Evolutionary conservation across 2,329 filamentous ascomycete genomes (phyloP).

Genomic region (Hymenoscyphus repandus): DNA sequence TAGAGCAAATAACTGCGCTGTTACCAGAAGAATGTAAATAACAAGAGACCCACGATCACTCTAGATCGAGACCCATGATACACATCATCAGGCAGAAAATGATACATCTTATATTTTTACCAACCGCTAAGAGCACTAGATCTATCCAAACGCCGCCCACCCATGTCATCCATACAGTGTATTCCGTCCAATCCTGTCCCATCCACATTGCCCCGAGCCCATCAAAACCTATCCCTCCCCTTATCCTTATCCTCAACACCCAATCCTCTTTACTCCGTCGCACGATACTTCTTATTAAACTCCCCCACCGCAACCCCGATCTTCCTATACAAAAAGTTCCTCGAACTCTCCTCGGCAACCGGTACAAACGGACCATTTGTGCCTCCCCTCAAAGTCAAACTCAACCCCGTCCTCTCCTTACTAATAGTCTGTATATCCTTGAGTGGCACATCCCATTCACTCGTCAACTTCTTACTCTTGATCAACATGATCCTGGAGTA

Average conservation of each 20-base stretch:
- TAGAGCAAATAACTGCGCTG: too few species aligned
- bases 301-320: constrained; percentile 61
- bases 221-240: neutral
- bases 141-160: too few species aligned
- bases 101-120: too few species aligned
- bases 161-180: too few species aligned
- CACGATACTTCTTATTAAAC: constrained; percentile 54
- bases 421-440: constrained; percentile 96
- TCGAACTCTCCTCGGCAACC: constrained; percentile 76
- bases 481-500: constrained; percentile 86
- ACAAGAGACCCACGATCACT: too few species aligned
- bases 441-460: constrained; percentile 93
- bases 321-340: constrained; percentile 60
- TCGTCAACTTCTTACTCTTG: constrained; percentile 75
- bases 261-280: constrained; percentile 23
- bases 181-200: too few species aligned
- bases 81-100: too few species aligned
- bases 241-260: neutral
- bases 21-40: too few species aligned
- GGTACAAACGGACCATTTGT: constrained; percentile 94
- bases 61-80: too few species aligned
- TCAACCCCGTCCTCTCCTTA: constrained; percentile 93
- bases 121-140: too few species aligned
- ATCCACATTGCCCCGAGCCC: too few species aligned
- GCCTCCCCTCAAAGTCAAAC: constrained; percentile 80